Evolutionary conservation across 75 land plant genomes (phyloP), one percentile per base, ranked within the genome.

Genomic region (Cryptomeria japonica): DNA sequence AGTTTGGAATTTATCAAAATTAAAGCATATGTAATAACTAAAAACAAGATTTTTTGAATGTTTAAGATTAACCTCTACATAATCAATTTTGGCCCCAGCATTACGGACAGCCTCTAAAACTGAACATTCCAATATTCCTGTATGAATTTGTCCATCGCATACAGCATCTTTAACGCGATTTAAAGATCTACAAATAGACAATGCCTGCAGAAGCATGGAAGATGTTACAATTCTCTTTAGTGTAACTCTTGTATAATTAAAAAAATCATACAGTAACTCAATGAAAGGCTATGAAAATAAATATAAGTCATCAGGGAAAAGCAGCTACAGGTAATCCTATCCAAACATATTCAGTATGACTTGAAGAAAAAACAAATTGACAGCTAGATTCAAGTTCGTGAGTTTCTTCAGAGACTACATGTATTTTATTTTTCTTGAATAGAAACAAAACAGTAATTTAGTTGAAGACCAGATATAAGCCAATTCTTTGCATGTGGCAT

Each of bases 71-170:
- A 96, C 98, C 96, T 95, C 95, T 34, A 90, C 97, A 94, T 96
- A 97, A 89, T 97, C 99, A 58, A 97, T 84, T 89, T 83, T 91
- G 22, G 98, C 99, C 85, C 95, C 97, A 83, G 99, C 94, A 44
- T 88, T 88, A 39, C 64, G 44, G 84, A 97, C 92, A 51, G 90
- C 79, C 61, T 92, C 85, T 22, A 86, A 72, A 3, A 94, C 92
- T 0, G 51, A 53, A 46, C 92, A 70, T 22, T 49, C 91, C 87
- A 96, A 86, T 72, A 90, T 89, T 85, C 38, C 70, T 87, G 94
- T 93, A 86, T 90, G 88, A 28, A 86, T 78, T 56, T 89, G 91
- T 73, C 99, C 99, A 16, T 87, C 87, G 80, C 89, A 78, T 41
- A 93, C 97, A 76, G 91, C 91, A 64, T 28, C 86, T 89, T 94